Percentiles rank a stretch among this genome's conserved stretches.
These are phyloP conservation scores for Sporothrix brunneoviolacea DNA, from an alignment of 2,329 filamentous ascomycete species.

Conservation along the genomic window DNA sequence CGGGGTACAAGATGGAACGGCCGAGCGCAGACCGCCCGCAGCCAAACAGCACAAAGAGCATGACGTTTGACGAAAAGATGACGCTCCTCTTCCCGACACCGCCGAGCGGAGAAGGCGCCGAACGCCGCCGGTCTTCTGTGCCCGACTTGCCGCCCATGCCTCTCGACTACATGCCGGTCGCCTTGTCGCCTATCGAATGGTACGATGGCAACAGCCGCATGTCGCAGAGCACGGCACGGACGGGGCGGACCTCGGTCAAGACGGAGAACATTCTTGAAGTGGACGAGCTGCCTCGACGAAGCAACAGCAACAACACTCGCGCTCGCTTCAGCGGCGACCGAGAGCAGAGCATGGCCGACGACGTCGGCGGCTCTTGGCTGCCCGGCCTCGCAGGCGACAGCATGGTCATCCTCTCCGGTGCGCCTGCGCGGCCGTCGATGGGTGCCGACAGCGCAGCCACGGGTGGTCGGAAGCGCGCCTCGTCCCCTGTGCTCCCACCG, in stretches of 20 bases:
- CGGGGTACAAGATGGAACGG: slow-evolving; percentile 18
- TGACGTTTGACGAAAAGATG: slow-evolving; percentile 54
- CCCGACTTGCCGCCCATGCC: slow-evolving; percentile 39
- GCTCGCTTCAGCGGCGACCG: slow-evolving; percentile 6
- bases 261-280: slow-evolving; percentile 37
- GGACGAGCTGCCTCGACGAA: slow-evolving; percentile 23
- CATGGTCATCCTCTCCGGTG: slow-evolving; percentile 1
- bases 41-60: slow-evolving; percentile 49
- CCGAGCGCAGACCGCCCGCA: slow-evolving; percentile 30
- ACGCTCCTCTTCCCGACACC: slow-evolving; percentile 40
- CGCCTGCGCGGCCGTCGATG: slow-evolving; percentile 16
- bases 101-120: slow-evolving; percentile 21
- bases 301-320: too few species aligned
- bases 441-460: slow-evolving; percentile 3
- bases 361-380: slow-evolving; percentile 33
- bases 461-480: slow-evolving; percentile 35
- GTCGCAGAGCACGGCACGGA: slow-evolving; percentile 30
- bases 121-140: slow-evolving; percentile 34
- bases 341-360: slow-evolving; percentile 25
- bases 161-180: slow-evolving; percentile 22
- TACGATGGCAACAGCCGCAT: slow-evolving; percentile 19
- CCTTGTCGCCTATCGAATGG: slow-evolving; percentile 18
- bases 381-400: slow-evolving; percentile 26
- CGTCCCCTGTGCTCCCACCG: slow-evolving; percentile 43
- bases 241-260: slow-evolving; percentile 31